Percentiles rank a stretch among this genome's conserved stretches.
Evolutionary conservation across 371 early-diverging fungal genomes (phyloP).

Genomic region (Mucor saturninus): DNA sequence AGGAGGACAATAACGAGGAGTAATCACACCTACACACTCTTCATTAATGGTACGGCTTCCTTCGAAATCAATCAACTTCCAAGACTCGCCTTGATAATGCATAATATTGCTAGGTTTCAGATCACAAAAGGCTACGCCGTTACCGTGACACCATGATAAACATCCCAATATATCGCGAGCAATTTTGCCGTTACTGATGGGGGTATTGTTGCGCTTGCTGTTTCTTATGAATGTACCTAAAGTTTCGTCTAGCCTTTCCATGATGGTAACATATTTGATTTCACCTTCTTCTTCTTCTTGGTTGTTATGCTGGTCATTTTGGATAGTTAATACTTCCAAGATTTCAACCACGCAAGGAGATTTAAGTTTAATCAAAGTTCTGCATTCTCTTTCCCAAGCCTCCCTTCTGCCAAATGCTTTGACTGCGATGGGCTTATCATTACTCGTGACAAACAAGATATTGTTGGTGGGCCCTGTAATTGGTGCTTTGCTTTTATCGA

Average conservation of each 20-base stretch:
- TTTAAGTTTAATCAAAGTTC: constrained; percentile 42
- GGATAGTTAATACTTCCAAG: constrained; percentile 52
- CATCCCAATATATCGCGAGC: constrained; percentile 38
- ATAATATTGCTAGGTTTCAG: constrained; percentile 51
- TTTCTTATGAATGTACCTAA: constrained; percentile 26
- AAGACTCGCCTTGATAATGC: constrained; percentile 26
- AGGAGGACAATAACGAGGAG: constrained; percentile 43
- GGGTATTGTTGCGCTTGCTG: constrained; percentile 4
- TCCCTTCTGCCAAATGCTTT: constrained; percentile 55
- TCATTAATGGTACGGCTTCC: constrained; percentile 50
- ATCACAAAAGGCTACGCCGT: constrained; percentile 42
- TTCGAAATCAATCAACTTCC: constrained; percentile 56
- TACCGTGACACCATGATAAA: constrained; percentile 45
- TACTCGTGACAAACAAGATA: constrained; percentile 38
- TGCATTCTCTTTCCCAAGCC: constrained; percentile 58
- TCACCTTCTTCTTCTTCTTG: constrained; percentile 26
- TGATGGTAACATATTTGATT: constrained; percentile 45
- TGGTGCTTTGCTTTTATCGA: constrained; percentile 30
- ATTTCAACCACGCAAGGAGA: constrained; percentile 47
- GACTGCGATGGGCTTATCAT: constrained; percentile 24
- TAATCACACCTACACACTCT: constrained; percentile 33
- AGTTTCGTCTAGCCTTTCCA: constrained; percentile 49
- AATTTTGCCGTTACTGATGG: constrained; percentile 13
- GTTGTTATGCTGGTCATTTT: constrained; percentile 26
- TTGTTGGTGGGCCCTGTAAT: constrained; percentile 48